phyloP scores from a whole-genome alignment of 345 rosid genomes.

The Eucalyptus pumila region DNA sequence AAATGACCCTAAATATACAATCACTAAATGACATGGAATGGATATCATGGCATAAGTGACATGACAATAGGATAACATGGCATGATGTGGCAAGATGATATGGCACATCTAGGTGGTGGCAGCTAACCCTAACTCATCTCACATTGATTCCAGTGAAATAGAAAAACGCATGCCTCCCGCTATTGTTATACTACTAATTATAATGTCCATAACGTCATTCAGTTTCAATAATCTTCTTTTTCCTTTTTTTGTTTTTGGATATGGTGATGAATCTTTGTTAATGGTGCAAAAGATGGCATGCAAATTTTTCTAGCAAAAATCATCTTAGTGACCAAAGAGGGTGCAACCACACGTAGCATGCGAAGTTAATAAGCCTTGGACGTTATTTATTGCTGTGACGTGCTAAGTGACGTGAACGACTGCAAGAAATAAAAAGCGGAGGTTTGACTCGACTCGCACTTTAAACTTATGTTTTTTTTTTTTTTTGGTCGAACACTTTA shows the following conservation, averaged over 20 bases:
- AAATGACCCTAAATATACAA: not conserved
- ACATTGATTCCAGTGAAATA: not conserved
- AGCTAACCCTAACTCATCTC: not conserved
- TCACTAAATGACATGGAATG: not conserved
- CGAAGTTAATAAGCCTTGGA: not conserved
- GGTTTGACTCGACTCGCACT: conserved; percentile 1
- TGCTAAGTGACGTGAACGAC: not conserved
- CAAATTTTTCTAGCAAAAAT: not conserved
- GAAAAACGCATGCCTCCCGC: not conserved
- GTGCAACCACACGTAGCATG: not conserved
- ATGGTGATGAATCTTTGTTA: not conserved
- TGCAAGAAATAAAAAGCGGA: not conserved
- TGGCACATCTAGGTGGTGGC: not conserved
- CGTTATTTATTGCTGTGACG: not conserved
- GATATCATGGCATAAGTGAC: not conserved
- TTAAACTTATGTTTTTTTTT: not conserved
- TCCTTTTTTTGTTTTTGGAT: not conserved
- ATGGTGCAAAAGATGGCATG: not conserved
- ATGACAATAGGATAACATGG: not conserved
- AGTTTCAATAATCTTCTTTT: not conserved
- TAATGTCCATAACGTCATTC: not conserved
- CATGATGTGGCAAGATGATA: not conserved
- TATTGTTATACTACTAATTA: not conserved
- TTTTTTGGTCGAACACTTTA: too few species aligned
- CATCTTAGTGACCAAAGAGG: not conserved